These are phyloP conservation scores for Oemleria cerasiformis DNA, from an alignment of 306 rosid species.

Conservation along the genomic window DNA sequence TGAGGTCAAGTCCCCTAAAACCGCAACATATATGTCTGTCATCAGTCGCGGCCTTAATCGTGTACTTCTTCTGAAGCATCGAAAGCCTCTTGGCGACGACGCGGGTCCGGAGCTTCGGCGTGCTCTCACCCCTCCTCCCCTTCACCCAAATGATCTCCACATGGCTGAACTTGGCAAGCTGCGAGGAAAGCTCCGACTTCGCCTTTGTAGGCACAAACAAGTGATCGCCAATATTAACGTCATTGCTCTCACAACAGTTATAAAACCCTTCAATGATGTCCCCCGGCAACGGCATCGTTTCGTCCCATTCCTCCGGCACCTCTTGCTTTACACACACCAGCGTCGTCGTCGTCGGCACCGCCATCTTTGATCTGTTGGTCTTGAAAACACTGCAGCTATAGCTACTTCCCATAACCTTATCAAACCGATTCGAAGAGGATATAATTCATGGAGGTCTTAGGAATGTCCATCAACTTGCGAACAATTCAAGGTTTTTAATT, in stretches of 20 bases:
- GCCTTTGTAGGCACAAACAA: constrained; percentile 40
- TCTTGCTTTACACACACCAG: constrained; percentile 62
- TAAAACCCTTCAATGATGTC: constrained; percentile 63
- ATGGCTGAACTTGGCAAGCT: constrained; percentile 46
- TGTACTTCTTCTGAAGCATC: constrained; percentile 44
- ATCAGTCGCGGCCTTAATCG: constrained; percentile 55
- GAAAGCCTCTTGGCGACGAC: constrained; percentile 44
- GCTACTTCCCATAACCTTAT: constrained; percentile 1
- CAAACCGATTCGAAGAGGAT: not conserved
- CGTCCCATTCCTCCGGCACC: constrained; percentile 59
- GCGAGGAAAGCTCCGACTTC: constrained; percentile 54
- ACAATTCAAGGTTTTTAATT: constrained; percentile 22
- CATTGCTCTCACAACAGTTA: constrained; percentile 17
- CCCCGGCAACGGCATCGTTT: constrained; percentile 71
- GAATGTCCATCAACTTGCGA: constrained; percentile 21
- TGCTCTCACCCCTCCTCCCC: constrained; percentile 55
- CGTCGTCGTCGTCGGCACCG: constrained; percentile 26
- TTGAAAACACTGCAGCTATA: not conserved
- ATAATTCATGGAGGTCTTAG: not conserved
- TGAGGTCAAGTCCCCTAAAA: constrained; percentile 53
- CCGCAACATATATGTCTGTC: constrained; percentile 57
- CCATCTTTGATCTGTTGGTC: constrained; percentile 25
- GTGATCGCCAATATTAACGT: constrained; percentile 18
- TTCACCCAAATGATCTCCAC: constrained; percentile 48
- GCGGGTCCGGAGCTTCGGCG: constrained; percentile 43